Evolutionary conservation across 495 filamentous ascomycete genomes (phyloP), one percentile per base, ranked within the genome.

Genomic region (Sporormia fimetaria): DNA sequence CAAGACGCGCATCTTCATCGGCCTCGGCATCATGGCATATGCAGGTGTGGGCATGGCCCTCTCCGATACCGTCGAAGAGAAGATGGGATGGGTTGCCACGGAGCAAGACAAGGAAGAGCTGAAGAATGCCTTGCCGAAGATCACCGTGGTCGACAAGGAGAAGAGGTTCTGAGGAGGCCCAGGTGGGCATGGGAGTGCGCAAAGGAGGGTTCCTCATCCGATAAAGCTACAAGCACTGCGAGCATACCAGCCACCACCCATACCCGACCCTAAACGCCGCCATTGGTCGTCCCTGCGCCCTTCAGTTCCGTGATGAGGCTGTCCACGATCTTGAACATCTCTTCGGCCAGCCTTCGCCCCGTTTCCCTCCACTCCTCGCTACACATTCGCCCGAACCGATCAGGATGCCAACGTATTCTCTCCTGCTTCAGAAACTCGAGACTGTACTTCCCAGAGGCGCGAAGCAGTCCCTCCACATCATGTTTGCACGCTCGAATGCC

Each of bases 11-110:
- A 61, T 78, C 36, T 52, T 77, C 20, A 64, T 83, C 56, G 80
- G 81, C 36, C 41, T 73, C 37, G 76, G 76, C 47, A 57, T 80
- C 25, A 75, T 84, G 57, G 71, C 67, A 21, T 84, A 76, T 64
- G 75, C 75, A 0, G 59, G 57, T n/a, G 57, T 75, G 23, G 78
- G 74, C 9, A 62, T 83, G 11, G 66, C 66, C 47, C 54, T 71
- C 3, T 67, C 70, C n/a, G 68, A 79, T 25, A 64, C 67, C 35
- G 73, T 75, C 2, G 81, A 83, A 57, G 62, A 67, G 44, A 69
- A 67, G 9, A 62, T 83, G 40, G 76, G 75, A 2, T 65, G 82
- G 52, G 66, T 68, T 29, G 63, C 81, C n/a, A 73, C 65, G 10
- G 66, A 75, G 54, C 57, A 76, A 45, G 74, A 83, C 51, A 70